Evolutionary conservation across 2,329 filamentous ascomycete species (phyloP).

Genomic region (Phaeosphaeriaceae sp.): DNA sequence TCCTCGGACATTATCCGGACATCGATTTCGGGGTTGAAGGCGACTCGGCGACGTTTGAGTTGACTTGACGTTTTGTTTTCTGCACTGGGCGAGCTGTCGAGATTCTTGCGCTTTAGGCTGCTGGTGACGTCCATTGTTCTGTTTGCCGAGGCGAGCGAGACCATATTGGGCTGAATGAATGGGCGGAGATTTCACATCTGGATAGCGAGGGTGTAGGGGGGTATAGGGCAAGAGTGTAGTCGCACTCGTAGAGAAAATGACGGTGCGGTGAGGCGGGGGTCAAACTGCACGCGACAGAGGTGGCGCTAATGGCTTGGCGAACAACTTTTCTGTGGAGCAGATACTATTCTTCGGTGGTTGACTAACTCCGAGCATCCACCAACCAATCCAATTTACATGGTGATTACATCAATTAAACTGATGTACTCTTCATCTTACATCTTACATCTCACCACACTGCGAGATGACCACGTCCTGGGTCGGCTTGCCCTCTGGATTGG

Average conservation of each 20-base stretch:
- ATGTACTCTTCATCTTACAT: not conserved
- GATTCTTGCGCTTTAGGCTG: conserved; percentile 49
- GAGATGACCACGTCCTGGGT: conserved; percentile 82
- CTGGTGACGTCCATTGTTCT: conserved; percentile 33
- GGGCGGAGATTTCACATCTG: conserved; percentile 36
- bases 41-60: conserved; percentile 55
- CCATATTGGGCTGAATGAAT: conserved; percentile 35
- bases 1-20: conserved; percentile 52
- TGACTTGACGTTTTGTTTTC: conserved; percentile 43
- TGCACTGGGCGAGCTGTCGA: conserved; percentile 34
- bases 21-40: conserved; percentile 57
- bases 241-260: conserved; percentile 17
- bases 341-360: too few relatives aligned
- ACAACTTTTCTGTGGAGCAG: conserved; percentile 2
- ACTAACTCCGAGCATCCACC: too few relatives aligned
- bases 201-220: conserved; percentile 5
- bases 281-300: conserved; percentile 3
- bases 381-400: too few relatives aligned
- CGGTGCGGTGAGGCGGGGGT: conserved; percentile 20
- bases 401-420: too few relatives aligned
- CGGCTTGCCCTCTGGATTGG: conserved; percentile 75
- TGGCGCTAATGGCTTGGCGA: not conserved
- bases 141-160: conserved; percentile 46
- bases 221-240: conserved; percentile 6
- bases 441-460: conserved; percentile 94